Conservation (phyloP, 331 rosid species). For the Malus hybrid region DNA sequence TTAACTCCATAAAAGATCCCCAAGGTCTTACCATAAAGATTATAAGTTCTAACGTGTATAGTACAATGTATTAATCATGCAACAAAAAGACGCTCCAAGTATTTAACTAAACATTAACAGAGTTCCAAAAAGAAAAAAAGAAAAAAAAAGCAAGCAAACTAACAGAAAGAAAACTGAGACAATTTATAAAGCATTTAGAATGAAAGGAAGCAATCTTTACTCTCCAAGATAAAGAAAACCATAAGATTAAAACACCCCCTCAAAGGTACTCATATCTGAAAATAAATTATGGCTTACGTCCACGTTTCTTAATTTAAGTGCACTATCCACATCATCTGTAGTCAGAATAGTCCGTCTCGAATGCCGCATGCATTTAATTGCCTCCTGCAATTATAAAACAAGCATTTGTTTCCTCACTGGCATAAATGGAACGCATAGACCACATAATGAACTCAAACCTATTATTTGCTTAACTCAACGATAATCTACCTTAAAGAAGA, state of each 20-base stretch:
- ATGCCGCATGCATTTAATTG: slow-evolving; percentile 94
- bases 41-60: background rate
- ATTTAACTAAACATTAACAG: no score
- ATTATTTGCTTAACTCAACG: background rate
- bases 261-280: background rate
- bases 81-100: background rate
- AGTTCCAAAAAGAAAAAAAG: background rate
- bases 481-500: background rate
- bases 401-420: background rate
- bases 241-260: background rate
- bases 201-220: background rate
- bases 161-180: background rate
- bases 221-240: background rate
- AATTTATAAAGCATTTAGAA: background rate
- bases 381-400: slow-evolving; percentile 50
- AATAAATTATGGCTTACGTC: slow-evolving; percentile 41
- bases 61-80: background rate
- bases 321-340: slow-evolving; percentile 72
- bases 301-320: slow-evolving; percentile 76
- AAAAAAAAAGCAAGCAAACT: background rate
- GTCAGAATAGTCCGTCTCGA: slow-evolving; percentile 60
- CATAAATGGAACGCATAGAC: background rate
- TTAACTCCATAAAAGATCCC: background rate
- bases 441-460: background rate
- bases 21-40: background rate